These are phyloP conservation scores for Zizania palustris DNA, from an alignment of 202 grass and related monocot genomes.

Conservation along the genomic window DNA sequence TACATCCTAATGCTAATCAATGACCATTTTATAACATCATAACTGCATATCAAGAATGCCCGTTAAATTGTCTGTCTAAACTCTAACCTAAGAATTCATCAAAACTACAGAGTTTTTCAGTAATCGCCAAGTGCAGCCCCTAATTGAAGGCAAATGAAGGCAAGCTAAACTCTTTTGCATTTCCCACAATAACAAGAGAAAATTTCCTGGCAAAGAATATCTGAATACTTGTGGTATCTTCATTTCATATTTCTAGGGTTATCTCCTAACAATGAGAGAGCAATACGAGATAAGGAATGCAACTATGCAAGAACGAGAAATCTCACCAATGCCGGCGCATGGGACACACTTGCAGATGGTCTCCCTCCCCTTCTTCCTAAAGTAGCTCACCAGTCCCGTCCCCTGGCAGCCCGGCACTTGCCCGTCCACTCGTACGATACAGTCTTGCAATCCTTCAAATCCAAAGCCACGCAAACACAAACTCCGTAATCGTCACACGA, in stretches of 20 bases:
- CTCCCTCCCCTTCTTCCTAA: constrained; percentile 81
- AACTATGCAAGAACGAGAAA: constrained; percentile 32
- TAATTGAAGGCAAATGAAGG: not conserved
- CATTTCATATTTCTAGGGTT: not conserved
- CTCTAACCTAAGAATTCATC: not conserved
- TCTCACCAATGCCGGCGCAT: constrained; percentile 80
- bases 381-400: constrained; percentile 89
- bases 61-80: not conserved
- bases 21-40: not conserved
- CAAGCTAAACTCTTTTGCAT: no score
- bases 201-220: constrained; percentile 2
- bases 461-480: constrained; percentile 29
- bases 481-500: not conserved
- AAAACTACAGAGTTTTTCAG: not conserved
- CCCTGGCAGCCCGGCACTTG: constrained; percentile 94
- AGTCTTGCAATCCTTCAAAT: constrained; percentile 74
- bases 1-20: not conserved
- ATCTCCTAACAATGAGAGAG: not conserved
- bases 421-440: constrained; percentile 94
- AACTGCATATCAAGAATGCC: not conserved
- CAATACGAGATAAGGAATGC: not conserved
- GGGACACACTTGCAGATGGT: constrained; percentile 97
- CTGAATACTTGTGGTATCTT: not conserved
- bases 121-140: not conserved
- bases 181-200: no score